These are phyloP conservation scores for Syzygium aqueum DNA, from an alignment of 345 rosid species.

Conservation along the genomic window DNA sequence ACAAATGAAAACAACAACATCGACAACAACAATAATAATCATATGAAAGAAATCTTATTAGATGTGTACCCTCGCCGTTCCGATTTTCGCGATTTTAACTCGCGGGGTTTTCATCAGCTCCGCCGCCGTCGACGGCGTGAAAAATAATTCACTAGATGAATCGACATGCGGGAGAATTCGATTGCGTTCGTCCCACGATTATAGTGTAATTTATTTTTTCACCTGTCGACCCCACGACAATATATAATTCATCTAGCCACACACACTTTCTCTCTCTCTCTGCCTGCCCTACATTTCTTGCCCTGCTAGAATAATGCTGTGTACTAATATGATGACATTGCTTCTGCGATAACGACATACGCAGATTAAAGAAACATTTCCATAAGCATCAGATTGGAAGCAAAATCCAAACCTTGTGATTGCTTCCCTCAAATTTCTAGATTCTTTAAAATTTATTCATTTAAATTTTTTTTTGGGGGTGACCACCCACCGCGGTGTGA, in stretches of 20 bases:
- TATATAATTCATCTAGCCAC: background rate
- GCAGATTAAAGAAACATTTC: background rate
- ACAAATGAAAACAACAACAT: background rate
- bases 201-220: background rate
- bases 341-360: background rate
- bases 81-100: background rate
- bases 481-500: background rate
- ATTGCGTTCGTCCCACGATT: background rate
- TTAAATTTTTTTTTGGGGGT: background rate
- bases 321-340: background rate
- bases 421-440: background rate
- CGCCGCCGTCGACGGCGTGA: background rate
- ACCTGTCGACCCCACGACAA: background rate
- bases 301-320: background rate
- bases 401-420: background rate
- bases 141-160: background rate
- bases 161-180: background rate
- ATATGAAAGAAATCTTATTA: background rate
- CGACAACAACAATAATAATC: background rate
- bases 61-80: background rate
- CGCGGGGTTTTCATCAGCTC: background rate
- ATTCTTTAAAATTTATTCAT: background rate
- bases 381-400: background rate
- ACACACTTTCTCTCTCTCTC: background rate
- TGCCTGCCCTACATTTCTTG: background rate